Percentiles rank a stretch among this genome's conserved stretches.
Evolutionary conservation across 2,329 filamentous ascomycete genomes (phyloP).

Genomic region (Microdochium nivale): DNA sequence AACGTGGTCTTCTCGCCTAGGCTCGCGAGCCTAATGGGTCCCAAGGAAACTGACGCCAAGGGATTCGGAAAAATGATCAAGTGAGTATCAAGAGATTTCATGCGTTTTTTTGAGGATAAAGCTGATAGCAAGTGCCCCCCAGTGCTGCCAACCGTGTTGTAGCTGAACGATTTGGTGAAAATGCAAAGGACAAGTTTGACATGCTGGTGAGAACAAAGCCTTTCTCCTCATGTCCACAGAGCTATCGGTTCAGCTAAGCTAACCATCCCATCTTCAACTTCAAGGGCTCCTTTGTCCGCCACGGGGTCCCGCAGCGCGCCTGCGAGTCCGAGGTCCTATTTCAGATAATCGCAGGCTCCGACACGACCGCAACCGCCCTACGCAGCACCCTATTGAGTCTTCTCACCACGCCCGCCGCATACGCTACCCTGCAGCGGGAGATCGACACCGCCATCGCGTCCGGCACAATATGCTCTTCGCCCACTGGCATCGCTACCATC

Average conservation of each 20-base stretch:
- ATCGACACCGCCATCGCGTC: constrained; percentile 26
- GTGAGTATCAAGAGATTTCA: constrained; percentile 7
- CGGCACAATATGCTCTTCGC: constrained; percentile 14
- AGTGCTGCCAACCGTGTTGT: constrained; percentile 36
- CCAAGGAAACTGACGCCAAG: constrained; percentile 21
- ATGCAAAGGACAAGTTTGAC: constrained; percentile 32
- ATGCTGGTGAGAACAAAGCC: constrained; percentile 33
- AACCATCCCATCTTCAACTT: background rate
- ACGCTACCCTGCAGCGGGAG: constrained; percentile 32
- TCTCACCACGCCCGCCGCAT: constrained; percentile 31
- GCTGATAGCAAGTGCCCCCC: constrained; percentile 11
- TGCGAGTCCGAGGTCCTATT: constrained; percentile 11
- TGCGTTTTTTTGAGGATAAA: background rate
- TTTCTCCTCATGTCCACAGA: background rate
- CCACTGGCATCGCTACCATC: constrained; percentile 9
- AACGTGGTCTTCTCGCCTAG: constrained; percentile 21
- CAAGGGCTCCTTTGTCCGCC: constrained; percentile 12
- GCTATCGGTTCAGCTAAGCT: background rate
- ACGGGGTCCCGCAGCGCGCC: constrained; percentile 6
- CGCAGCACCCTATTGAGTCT: constrained; percentile 37
- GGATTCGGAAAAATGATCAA: constrained; percentile 18
- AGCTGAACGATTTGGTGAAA: constrained; percentile 29
- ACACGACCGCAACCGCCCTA: constrained; percentile 40
- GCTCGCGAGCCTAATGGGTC: constrained; percentile 23
- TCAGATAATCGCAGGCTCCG: constrained; percentile 34